Evolutionary conservation across 768 basidiomycete species (phyloP).

Genomic region (Russula griseocarnosa): DNA sequence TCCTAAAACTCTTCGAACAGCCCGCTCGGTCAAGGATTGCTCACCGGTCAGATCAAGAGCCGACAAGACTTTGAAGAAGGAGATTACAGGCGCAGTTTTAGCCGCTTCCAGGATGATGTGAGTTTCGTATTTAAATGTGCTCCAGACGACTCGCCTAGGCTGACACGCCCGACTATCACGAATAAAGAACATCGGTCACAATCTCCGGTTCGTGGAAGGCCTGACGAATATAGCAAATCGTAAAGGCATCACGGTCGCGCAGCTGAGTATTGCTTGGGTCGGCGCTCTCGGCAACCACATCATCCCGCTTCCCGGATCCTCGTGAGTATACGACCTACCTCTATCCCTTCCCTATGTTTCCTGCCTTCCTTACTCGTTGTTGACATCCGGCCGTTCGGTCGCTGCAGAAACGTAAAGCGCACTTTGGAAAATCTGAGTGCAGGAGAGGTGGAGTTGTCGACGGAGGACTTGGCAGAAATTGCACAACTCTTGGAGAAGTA

Average conservation of each 20-base stretch:
- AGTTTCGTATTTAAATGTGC: background rate
- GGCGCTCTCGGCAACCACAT: constrained; percentile 37
- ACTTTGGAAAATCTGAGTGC: constrained; percentile 43
- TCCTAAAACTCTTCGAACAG: constrained; percentile 31
- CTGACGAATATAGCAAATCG: constrained; percentile 41
- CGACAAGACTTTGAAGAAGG: constrained; percentile 38
- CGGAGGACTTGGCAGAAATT: constrained; percentile 40
- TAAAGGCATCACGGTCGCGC: constrained; percentile 42
- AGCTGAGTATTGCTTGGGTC: constrained; percentile 43
- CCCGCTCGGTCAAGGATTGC: constrained; percentile 51
- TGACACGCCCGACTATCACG: background rate
- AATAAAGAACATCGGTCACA: constrained; percentile 40
- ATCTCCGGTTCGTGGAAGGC: constrained; percentile 41
- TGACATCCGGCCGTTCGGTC: background rate
- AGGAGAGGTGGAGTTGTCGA: constrained; percentile 36
- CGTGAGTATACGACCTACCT: constrained; percentile 31
- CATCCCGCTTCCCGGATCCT: constrained; percentile 48
- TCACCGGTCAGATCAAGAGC: constrained; percentile 48
- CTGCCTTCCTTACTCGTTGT: background rate
- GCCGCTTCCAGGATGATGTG: constrained; percentile 41
- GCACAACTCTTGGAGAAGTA: constrained; percentile 36
- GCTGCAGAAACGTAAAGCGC: constrained; percentile 39
- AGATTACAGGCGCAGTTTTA: constrained; percentile 35
- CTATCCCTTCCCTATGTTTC: constrained; percentile 6
- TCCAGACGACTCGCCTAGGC: background rate